Evolutionary conservation across 768 basidiomycete genomes (phyloP), one percentile per base, ranked within the genome.

Genomic region (Fistulinella prunicolor): DNA sequence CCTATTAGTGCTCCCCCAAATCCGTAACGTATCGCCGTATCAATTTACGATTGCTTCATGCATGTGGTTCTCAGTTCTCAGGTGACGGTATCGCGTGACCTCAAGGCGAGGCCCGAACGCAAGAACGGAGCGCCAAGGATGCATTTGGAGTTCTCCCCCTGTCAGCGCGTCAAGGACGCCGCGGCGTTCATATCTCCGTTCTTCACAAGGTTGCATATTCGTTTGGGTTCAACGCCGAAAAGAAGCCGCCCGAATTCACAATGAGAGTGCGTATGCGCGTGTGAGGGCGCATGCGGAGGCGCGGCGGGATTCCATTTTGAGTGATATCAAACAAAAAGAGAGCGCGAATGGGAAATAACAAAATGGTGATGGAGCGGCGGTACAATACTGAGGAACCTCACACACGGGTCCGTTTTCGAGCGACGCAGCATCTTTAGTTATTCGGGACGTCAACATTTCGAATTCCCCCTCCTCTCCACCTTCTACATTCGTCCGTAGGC

Each of bases 101-200:
- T 32, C 21, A 26, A 39, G 53, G 29, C 47, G 30, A 29, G 39
- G 40, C 21, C 29, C 39, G n/a, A 38, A 38, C 10, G 20, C 42
- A 28, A 38, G 29, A 47, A 45, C 19, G 35, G 38, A 22, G 35
- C n/a, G 30, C 48, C 46, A 44, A 49, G 47, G 50, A 50, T 46
- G 50, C 28, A 46, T 14, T 46, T 42, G 23, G 38, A 47, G 45
- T 20, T 30, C 19, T n/a, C 42, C 32, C 22, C 32, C 22, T 20
- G 46, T 29, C n/a, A 35, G 32, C 32, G 24, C 12, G 5, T 23
- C 16, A 46, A 44, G 47, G 30, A 45, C 38, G 28, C 54, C 51
- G 57, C 54, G 54, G 58, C 38, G 24, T 53, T 45, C 30, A 24
- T 22, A 49, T 44, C 49, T 41, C 47, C 49, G 48, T 56, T 38